These are phyloP conservation scores for Aquilaria yunnanensis DNA, from an alignment of 345 rosid genomes.

Conservation along the genomic window DNA sequence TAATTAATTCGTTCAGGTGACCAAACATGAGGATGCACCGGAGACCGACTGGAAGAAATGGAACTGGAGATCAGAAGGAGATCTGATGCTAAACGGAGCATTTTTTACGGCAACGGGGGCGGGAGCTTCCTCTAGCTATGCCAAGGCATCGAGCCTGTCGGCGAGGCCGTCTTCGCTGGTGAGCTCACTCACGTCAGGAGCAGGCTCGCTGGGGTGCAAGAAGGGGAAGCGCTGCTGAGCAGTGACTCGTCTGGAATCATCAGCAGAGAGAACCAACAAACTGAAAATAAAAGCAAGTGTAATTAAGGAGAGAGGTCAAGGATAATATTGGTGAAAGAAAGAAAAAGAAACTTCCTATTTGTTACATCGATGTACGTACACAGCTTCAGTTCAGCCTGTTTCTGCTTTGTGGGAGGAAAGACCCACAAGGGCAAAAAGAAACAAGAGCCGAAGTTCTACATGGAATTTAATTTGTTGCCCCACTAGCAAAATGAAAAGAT, in stretches of 20 bases:
- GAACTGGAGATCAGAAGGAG: constrained; percentile 62
- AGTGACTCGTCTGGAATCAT: background rate
- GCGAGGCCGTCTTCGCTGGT: constrained; percentile 47
- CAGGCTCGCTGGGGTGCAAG: constrained; percentile 51
- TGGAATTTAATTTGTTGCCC: no score
- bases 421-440: constrained; percentile 2
- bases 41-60: constrained; percentile 45
- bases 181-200: constrained; percentile 37
- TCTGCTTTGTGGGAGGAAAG: no score
- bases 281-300: background rate
- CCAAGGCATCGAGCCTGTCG: constrained; percentile 51
- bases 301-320: constrained; percentile 16
- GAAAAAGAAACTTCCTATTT: no score
- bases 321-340: constrained; percentile 15
- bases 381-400: background rate
- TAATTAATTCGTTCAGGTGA: constrained; percentile 25
- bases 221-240: constrained; percentile 42
- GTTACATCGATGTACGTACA: constrained; percentile 14
- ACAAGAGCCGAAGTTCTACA: constrained; percentile 13
- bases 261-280: background rate
- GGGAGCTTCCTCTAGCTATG: constrained; percentile 45
- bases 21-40: constrained; percentile 48
- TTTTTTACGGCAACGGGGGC: constrained; percentile 47
- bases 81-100: constrained; percentile 54
- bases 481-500: no score